These are phyloP conservation scores for Pterulicium gracile DNA, from an alignment of 1,284 basidiomycete species.

Conservation along the genomic window DNA sequence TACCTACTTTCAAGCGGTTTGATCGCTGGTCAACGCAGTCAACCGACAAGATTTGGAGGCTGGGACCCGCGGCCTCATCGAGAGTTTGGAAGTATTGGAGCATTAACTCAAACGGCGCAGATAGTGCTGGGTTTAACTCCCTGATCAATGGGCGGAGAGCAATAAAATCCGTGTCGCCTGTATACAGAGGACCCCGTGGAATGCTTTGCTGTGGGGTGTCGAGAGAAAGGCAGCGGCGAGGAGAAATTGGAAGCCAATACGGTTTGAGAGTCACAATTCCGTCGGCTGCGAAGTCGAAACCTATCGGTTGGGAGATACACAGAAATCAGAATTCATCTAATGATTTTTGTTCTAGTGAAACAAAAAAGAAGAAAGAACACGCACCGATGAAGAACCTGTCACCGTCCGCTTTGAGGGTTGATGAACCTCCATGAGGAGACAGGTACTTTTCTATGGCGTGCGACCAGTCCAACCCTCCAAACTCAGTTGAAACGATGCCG, in stretches of 20 bases:
- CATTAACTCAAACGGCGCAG: conserved; percentile 15
- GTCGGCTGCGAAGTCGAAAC: neutral
- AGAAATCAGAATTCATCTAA: neutral
- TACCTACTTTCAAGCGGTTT: conserved; percentile 18
- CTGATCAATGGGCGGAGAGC: conserved; percentile 15
- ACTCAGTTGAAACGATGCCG: neutral
- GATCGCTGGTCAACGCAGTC: conserved; percentile 16
- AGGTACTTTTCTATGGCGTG: neutral
- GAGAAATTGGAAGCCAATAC: neutral
- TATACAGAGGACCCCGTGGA: conserved; percentile 6
- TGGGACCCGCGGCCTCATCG: conserved; percentile 14
- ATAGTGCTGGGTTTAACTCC: conserved; percentile 15
- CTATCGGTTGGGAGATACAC: neutral
- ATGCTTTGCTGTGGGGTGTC: neutral
- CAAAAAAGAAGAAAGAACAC: neutral
- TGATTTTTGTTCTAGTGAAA: neutral
- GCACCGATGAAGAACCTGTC: neutral
- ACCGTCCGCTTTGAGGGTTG: neutral
- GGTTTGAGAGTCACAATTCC: neutral
- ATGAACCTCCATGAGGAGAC: neutral
- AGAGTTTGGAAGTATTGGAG: conserved; percentile 15
- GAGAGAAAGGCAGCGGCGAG: neutral
- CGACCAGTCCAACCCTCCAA: neutral
- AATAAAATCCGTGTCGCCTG: conserved; percentile 16
- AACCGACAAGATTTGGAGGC: conserved; percentile 17